Base-by-base conservation (phyloP, 176 grass and related monocot species). In the Otatea glauca region DNA sequence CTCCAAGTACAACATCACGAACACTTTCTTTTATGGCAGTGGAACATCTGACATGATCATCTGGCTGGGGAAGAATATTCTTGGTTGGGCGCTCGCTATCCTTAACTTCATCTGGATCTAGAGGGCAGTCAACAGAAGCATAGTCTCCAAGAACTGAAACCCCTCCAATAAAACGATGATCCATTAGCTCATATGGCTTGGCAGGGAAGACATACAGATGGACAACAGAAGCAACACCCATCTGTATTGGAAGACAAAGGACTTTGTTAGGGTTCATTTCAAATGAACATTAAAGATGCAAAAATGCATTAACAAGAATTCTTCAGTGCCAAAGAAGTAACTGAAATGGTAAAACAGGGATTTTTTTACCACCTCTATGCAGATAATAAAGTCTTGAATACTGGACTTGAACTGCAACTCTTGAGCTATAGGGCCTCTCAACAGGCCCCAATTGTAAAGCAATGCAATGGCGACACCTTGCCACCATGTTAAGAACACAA, bases 401-500 rank as follows among this genome's bases (percentile, higher is more conserved):
- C 93, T 98, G 54, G 96, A 98, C 77, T 98, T 98, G 64, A 92
- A 90, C 55, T 95, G 89, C 76, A 98, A 91, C 34, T 88, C 93
- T 87, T 98, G 87, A 65, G 93, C 91, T 48, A 95, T 89, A 29
- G 93, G 89, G 41, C 96, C 92, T 80, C 85, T 92, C 43, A 98
- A 48, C 68, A 93, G 88, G 23, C 96, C 96, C 91, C 75, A 95
- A 73, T 67, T 93, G 72, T 86, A 98, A 64, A 98, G 87, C 64
- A 98, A 41, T 60, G 92, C 96, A 59, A 98, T 95, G 44, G 89
- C 91, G 10, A 95, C 84, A 82, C 87, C 96, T 90, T 95, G 96
- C 96, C 96, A 98, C 96, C 96, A 98, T 59, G 96, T 98, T 80
- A 98, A 89, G 83, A 98, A 98, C n/a, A 98, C 93, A 77, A 95